Evolutionary conservation across 2,329 filamentous ascomycete species (phyloP), one percentile per base, ranked within the genome.

Genomic region (Beauveria bassiana): DNA sequence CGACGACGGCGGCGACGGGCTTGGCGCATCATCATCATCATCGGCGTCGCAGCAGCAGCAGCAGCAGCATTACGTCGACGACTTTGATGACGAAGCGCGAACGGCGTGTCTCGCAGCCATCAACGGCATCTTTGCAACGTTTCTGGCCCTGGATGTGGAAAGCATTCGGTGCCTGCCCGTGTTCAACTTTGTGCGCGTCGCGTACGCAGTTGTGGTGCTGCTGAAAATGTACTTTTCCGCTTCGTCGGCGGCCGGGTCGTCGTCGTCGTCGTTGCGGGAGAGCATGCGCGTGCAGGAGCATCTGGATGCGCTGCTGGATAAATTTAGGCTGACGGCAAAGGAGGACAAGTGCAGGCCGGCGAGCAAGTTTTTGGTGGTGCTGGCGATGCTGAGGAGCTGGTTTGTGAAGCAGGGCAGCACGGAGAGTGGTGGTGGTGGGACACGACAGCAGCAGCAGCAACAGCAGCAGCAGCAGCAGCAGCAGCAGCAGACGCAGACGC

Each of bases 201-300:
- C 87, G 12, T 91, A 90, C 69, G 86, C 85, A 6, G 81, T 87
- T 2, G 86, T 91, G 22, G 84, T 89, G 38, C 77, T 91, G 43
- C 87, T 90, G 70, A 91, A 91, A 72, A 82, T 92, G 64, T 88
- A 87, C 72, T 86, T 89, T 55, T 84, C 86, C 9, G 85, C 87
- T 1, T 80, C 82, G 16, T 82, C 86, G 0, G 81, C 50, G 43
- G 9, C 43, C 7, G 46, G 5, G 9, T 31, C 28, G 28, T 9
- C 28, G 9, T 31, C 28, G 28, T 10, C 28, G 31, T 34, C 31
- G 18, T 14, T 16, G 42, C 18, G 84, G 64, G 81, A 87, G 60
- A 81, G 86, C 65, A 81, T 93, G 74, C 85, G 86, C 64, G 81
- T 85, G 20, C 78, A 79, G 65, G 77, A 83, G 59, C 88, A 91